These are phyloP conservation scores for Fistulinella prunicolor DNA, from an alignment of 768 basidiomycete genomes.

Conservation along the genomic window DNA sequence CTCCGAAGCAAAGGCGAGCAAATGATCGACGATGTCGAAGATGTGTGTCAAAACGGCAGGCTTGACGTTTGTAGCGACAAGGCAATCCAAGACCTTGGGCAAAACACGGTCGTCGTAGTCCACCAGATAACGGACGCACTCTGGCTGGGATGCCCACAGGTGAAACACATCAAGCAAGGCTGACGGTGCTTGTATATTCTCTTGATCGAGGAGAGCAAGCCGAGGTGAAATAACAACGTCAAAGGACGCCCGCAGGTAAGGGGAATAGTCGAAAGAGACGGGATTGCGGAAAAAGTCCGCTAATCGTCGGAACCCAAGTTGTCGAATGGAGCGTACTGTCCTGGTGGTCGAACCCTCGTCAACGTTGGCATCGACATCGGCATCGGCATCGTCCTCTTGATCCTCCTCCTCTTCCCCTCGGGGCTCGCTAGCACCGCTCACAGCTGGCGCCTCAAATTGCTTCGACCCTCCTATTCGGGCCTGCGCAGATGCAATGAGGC, in stretches of 20 bases:
- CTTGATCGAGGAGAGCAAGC: slow-evolving; percentile 64
- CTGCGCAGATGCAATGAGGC: slow-evolving; percentile 66
- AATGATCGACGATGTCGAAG: slow-evolving; percentile 79
- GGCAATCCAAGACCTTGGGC: slow-evolving; percentile 77
- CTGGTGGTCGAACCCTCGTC: slow-evolving; percentile 33
- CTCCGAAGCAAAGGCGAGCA: slow-evolving; percentile 55
- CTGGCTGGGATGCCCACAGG: slow-evolving; percentile 61
- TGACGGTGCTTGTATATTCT: slow-evolving; percentile 92
- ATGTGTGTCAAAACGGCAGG: slow-evolving; percentile 75
- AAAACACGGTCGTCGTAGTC: slow-evolving; percentile 66
- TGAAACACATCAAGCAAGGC: slow-evolving; percentile 83
- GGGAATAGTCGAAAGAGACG: slow-evolving; percentile 68
- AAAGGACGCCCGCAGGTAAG: slow-evolving; percentile 69
- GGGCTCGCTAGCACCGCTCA: slow-evolving; percentile 23
- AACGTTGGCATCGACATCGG: slow-evolving; percentile 34
- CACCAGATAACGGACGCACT: slow-evolving; percentile 63
- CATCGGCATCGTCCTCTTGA: slow-evolving; percentile 35
- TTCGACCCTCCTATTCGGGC: slow-evolving; percentile 38
- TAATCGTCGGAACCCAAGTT: slow-evolving; percentile 80
- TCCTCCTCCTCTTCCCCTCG: slow-evolving; percentile 33
- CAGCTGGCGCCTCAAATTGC: slow-evolving; percentile 19
- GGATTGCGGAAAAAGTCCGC: slow-evolving; percentile 84
- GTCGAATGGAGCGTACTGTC: slow-evolving; percentile 63
- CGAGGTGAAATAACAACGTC: slow-evolving; percentile 77
- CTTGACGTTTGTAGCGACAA: slow-evolving; percentile 83